Percentiles rank a stretch among this genome's conserved stretches.
Conservation (phyloP, 2,329 filamentous ascomycete genomes). For the Colletotrichum sp. region DNA sequence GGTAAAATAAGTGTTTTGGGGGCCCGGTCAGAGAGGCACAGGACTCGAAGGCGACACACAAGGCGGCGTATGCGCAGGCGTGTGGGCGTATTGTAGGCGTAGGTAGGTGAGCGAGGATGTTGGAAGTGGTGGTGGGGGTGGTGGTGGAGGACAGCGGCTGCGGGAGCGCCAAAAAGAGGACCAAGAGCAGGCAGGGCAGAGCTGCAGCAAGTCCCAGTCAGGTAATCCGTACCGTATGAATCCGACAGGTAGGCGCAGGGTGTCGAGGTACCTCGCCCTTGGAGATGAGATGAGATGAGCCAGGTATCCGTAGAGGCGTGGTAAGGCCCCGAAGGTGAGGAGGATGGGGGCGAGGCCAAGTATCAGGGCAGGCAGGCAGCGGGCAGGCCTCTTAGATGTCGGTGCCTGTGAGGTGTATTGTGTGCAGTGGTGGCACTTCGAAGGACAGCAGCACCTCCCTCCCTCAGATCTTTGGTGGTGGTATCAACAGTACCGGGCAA, state of each 20-base stretch:
- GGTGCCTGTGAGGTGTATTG: not conserved
- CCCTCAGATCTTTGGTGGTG: not conserved
- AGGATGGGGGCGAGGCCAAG: not conserved
- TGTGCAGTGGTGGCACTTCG: not conserved
- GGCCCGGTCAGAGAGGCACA: constrained; percentile 20
- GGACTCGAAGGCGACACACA: not conserved
- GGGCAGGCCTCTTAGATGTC: not conserved
- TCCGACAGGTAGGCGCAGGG: not conserved
- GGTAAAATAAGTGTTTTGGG: constrained; percentile 13
- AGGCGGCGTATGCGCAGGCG: not conserved
- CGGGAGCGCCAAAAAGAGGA: not conserved
- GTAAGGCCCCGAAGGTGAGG: not conserved
- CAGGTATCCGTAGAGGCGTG: not conserved
- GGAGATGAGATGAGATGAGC: not conserved
- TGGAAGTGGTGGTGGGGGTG: not conserved
- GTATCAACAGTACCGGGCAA: not conserved
- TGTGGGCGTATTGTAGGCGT: not conserved
- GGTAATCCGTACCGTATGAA: constrained; percentile 15
- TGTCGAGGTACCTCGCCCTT: not conserved
- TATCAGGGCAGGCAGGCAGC: not conserved
- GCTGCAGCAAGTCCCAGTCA: not conserved
- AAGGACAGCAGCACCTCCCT: not conserved
- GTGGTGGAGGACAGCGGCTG: not conserved
- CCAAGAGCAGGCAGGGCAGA: not conserved
- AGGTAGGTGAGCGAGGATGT: not conserved